Percentiles rank a stretch among this genome's conserved stretches.
These are phyloP conservation scores for Boletus insuetus DNA, from an alignment of 768 basidiomycete genomes.

Conservation along the genomic window DNA sequence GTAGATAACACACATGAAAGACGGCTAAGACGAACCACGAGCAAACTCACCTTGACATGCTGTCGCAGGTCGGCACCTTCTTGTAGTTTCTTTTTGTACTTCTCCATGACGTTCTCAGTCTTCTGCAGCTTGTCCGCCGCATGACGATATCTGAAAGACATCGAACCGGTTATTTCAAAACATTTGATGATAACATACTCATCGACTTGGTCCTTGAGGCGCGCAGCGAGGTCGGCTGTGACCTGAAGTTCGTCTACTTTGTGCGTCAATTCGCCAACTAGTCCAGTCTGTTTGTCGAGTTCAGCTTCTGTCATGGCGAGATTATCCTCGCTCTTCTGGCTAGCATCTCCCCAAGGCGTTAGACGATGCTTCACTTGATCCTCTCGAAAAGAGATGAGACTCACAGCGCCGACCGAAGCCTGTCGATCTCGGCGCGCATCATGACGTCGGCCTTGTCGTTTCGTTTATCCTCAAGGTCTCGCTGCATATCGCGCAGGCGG, in stretches of 20 bases:
- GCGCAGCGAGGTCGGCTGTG: slow-evolving; percentile 72
- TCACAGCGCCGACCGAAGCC: slow-evolving; percentile 80
- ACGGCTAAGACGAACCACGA: slow-evolving; percentile 2
- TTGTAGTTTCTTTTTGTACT: slow-evolving; percentile 97
- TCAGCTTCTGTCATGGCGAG: slow-evolving; percentile 79
- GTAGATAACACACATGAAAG: background rate
- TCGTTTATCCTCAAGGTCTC: slow-evolving; percentile 57
- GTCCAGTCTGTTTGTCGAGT: slow-evolving; percentile 70
- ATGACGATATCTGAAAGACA: slow-evolving; percentile 69
- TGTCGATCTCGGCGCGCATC: slow-evolving; percentile 78
- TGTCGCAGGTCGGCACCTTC: slow-evolving; percentile 89
- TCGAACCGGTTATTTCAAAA: background rate
- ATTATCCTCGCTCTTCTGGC: slow-evolving; percentile 93
- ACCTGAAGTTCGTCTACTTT: slow-evolving; percentile 80
- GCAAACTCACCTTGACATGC: slow-evolving; percentile 64
- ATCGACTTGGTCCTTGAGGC: slow-evolving; percentile 90
- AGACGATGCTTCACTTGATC: slow-evolving; percentile 10
- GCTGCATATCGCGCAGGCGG: slow-evolving; percentile 57
- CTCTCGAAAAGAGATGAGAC: slow-evolving; percentile 31
- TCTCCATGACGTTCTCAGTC: slow-evolving; percentile 97
- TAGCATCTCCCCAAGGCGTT: slow-evolving; percentile 40
- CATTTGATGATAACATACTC: slow-evolving; percentile 50
- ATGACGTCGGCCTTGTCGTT: slow-evolving; percentile 75
- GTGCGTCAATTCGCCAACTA: slow-evolving; percentile 70
- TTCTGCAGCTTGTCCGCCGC: slow-evolving; percentile 90